Evolutionary conservation across 176 grass and related monocot species (phyloP), one percentile per base, ranked within the genome.

Genomic region (Phoenix roebelenii): DNA sequence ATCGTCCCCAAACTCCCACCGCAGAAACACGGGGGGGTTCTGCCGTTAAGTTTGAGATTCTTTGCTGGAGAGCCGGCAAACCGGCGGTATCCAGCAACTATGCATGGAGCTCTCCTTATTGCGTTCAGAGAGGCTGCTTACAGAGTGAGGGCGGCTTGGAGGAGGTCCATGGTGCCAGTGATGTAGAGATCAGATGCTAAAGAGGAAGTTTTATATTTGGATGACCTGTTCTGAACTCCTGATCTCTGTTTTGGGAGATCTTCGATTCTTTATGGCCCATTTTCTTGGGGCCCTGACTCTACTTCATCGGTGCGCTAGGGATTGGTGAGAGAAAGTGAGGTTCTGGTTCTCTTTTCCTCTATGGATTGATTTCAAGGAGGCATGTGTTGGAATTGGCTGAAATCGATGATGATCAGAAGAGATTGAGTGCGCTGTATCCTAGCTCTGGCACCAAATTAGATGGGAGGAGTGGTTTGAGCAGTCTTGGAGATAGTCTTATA

Each of bases 11-110:
- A 80, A 59, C 80, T 97, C 18, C 81, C 92, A 16, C 18, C 49
- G 52, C 67, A 69, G 64, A 97, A 97, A 66, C 82, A 69, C 56
- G 78, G 28, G 6, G 92, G 64, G 81, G 91, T 58, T 90, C 87
- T 69, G 87, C 92, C 16, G 74, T 91, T 19, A 71, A 75, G 56
- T 97, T 97, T 70, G 92, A 97, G 82, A 82, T 97, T 97, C 78
- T 92, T 97, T 67, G 93, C 93, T 5, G 84, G 87, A 7, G 93
- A 91, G 66, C 87, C 84, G 58, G 88, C 93, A 63, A 97, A 97
- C 32, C 72, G 78, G 68, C 62, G 84, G 23, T 97, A 91, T 59
- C 93, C 93, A 4, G 93, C 87, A 60, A 97, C 93, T 3, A 97
- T 97, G 87, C 93, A 91, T 67, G 93, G 93, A 66, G 87, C 93